These are phyloP conservation scores for Ascochyta fabae DNA, from an alignment of 2,329 filamentous ascomycete genomes.

Conservation along the genomic window DNA sequence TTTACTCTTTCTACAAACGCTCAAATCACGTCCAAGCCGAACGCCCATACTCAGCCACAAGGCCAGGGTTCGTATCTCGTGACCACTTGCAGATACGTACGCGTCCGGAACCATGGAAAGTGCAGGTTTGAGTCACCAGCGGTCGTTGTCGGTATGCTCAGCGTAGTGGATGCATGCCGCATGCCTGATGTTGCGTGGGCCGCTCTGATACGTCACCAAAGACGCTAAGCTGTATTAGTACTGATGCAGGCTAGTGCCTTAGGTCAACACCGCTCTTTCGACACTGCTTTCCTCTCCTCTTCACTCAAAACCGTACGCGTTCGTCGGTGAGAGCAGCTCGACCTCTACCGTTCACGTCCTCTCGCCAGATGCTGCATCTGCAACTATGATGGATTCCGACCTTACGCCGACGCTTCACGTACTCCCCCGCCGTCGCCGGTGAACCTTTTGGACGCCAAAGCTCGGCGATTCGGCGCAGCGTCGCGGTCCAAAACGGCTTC, in stretches of 20 bases:
- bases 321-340: conserved; percentile 40
- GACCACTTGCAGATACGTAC: conserved; percentile 4
- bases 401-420: conserved; percentile 7
- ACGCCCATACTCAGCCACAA: background rate
- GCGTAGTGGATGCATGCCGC: conserved; percentile 10
- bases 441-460: conserved; percentile 13
- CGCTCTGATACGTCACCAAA: conserved; percentile 27
- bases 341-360: conserved; percentile 21
- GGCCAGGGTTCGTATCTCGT: background rate
- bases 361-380: background rate
- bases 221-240: conserved; percentile 5
- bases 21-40: background rate
- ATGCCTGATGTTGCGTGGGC: conserved; percentile 7
- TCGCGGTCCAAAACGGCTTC: conserved; percentile 4
- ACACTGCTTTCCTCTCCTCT: conserved; percentile 15
- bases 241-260: conserved; percentile 15
- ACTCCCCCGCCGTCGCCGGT: conserved; percentile 10
- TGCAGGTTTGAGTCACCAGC: conserved; percentile 12
- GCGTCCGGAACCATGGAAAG: background rate
- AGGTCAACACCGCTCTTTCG: conserved; percentile 39
- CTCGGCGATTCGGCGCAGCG: conserved; percentile 14
- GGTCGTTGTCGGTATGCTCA: conserved; percentile 4
- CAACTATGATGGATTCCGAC: conserved; percentile 10
- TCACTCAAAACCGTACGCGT: conserved; percentile 12
- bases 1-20: conserved; percentile 2